Conservation (phyloP, 768 basidiomycete genomes). For the Sporobolomyces phaffii region DNA sequence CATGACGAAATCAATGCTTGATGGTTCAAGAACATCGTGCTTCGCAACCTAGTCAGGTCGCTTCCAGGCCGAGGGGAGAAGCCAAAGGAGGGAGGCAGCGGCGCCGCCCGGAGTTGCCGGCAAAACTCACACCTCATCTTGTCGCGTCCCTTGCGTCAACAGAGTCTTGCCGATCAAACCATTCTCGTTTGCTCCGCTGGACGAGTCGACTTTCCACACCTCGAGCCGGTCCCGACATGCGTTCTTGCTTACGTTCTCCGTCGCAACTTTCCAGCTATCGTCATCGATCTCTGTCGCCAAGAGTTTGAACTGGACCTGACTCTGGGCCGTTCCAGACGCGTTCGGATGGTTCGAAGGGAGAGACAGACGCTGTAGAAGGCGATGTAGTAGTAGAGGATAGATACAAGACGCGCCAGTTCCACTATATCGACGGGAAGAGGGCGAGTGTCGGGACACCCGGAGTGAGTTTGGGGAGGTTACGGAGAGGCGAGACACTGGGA, state of each 20-base stretch:
- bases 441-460: too few relatives aligned
- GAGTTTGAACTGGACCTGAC: not conserved
- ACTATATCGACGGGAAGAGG: slow-evolving; percentile 43
- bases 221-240: too few relatives aligned
- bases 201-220: too few relatives aligned
- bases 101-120: too few relatives aligned
- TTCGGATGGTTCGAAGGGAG: not conserved
- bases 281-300: slow-evolving; percentile 62
- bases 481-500: too few relatives aligned
- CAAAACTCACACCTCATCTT: too few relatives aligned
- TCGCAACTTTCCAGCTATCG: slow-evolving; percentile 50
- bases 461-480: not conserved
- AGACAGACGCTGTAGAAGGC: slow-evolving; percentile 46
- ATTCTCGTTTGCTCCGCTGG: not conserved
- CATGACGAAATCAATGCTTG: slow-evolving; percentile 71
- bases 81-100: too few relatives aligned
- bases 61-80: too few relatives aligned
- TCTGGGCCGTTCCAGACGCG: not conserved
- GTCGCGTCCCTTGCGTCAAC: too few relatives aligned
- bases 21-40: not conserved
- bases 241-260: not conserved
- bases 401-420: slow-evolving; percentile 89
- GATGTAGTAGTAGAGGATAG: slow-evolving; percentile 71
- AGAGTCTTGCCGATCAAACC: not conserved
- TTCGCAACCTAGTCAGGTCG: too few relatives aligned